Percentiles rank a stretch among this genome's conserved stretches.
Conservation (phyloP, 495 filamentous ascomycete genomes). For the Gamarada debralockiae region DNA sequence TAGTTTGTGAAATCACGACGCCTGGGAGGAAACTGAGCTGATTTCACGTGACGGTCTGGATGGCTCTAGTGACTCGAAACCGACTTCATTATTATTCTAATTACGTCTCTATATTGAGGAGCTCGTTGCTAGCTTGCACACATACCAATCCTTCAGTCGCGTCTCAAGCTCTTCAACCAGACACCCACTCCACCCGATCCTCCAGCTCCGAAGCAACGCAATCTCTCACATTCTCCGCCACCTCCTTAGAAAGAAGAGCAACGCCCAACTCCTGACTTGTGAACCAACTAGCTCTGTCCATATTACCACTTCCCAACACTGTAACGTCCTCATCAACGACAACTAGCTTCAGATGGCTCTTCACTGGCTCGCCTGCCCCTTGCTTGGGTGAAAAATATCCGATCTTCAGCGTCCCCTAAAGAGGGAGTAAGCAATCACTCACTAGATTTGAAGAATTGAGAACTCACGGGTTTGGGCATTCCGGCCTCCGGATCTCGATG, state of each 20-base stretch:
- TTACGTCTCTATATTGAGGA: too few species aligned
- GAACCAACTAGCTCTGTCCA: slow-evolving; percentile 73
- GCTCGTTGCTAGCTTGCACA: too few species aligned
- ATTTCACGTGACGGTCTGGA: too few species aligned
- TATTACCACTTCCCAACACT: slow-evolving; percentile 70
- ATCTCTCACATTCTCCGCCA: slow-evolving; percentile 39
- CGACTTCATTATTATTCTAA: too few species aligned
- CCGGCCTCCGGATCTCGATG: slow-evolving; percentile 27
- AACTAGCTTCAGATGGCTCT: slow-evolving; percentile 68
- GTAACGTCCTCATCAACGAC: slow-evolving; percentile 56
- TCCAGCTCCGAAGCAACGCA: slow-evolving; percentile 39
- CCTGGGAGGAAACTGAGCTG: too few species aligned
- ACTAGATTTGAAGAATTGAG: not conserved
- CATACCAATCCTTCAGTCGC: too few species aligned
- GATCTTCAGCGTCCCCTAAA: slow-evolving; percentile 40
- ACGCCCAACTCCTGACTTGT: slow-evolving; percentile 76
- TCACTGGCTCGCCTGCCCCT: slow-evolving; percentile 46
- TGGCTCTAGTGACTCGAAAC: too few species aligned
- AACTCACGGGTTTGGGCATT: not conserved
- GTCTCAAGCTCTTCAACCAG: not conserved
- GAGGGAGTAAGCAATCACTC: not conserved
- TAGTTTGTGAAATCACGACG: too few species aligned
- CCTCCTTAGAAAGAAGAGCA: slow-evolving; percentile 46
- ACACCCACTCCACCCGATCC: slow-evolving; percentile 32
- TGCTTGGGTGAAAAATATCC: slow-evolving; percentile 37